Evolutionary conservation across 208 protist genomes (phyloP).

Genomic region (Zelonia costaricensis): DNA sequence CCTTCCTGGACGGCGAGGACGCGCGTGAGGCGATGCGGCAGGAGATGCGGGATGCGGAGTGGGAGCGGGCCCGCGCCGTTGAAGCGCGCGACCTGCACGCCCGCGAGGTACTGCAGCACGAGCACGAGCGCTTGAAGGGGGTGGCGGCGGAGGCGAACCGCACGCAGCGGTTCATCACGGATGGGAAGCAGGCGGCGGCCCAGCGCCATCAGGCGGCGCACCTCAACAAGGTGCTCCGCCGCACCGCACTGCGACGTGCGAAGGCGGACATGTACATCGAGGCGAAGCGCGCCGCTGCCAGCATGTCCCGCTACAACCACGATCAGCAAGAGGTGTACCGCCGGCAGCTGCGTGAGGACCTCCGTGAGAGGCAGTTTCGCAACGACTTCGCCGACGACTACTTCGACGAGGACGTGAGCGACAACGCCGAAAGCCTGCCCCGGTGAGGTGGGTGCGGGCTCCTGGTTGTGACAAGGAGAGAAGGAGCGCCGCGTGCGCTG

Average conservation of each 20-base stretch:
- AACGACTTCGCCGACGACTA: neutral
- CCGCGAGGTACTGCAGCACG: neutral
- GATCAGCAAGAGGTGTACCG: constrained; percentile 13
- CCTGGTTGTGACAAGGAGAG: too few species aligned
- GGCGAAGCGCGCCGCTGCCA: neutral
- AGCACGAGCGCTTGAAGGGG: neutral
- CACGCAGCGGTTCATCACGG: neutral
- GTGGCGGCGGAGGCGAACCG: neutral
- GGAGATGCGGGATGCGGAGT: neutral
- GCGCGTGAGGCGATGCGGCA: neutral
- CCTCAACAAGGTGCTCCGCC: neutral
- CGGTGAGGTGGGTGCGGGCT: too few species aligned
- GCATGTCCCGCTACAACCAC: constrained; percentile 3
- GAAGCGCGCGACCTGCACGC: neutral
- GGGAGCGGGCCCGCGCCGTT: neutral
- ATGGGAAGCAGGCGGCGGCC: neutral
- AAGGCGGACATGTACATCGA: constrained; percentile 9
- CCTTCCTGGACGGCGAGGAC: neutral
- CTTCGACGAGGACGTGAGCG: neutral
- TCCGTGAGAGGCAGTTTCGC: neutral
- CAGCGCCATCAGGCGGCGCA: neutral
- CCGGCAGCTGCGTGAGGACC: neutral
- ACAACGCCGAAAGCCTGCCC: too few species aligned
- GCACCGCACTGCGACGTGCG: neutral
- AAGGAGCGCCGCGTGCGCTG: too few species aligned